phyloP scores from a whole-genome alignment of 441 rosid species.

The Eruca vesicaria region DNA sequence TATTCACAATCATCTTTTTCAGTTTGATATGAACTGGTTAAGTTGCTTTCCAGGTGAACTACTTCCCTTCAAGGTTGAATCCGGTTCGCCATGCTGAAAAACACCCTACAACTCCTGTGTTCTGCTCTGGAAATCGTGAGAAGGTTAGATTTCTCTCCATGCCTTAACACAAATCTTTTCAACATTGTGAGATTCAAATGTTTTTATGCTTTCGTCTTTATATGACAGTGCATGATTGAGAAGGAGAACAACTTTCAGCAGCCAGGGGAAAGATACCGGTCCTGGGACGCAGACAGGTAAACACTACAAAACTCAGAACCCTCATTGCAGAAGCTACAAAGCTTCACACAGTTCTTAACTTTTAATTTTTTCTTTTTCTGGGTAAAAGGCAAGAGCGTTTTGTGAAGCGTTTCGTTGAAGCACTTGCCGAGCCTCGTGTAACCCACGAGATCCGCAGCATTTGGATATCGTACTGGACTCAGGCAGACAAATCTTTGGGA shows the following conservation, averaged over 20 bases:
- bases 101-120: slow-evolving; percentile 50
- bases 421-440: slow-evolving; percentile 71
- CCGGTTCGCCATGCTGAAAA: slow-evolving; percentile 72
- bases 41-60: slow-evolving; percentile 59
- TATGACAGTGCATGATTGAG: slow-evolving; percentile 55
- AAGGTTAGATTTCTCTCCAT: slow-evolving; percentile 45
- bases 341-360: neutral
- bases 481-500: slow-evolving; percentile 74
- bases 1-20: neutral
- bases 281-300: slow-evolving; percentile 82
- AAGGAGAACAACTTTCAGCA: slow-evolving; percentile 96
- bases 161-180: neutral
- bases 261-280: slow-evolving; percentile 82
- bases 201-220: neutral
- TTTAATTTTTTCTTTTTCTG: neutral
- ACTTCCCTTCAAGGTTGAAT: slow-evolving; percentile 89
- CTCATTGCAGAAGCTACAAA: neutral
- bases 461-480: slow-evolving; percentile 87
- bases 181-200: neutral
- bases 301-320: neutral
- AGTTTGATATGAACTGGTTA: neutral
- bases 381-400: slow-evolving; percentile 77
- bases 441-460: slow-evolving; percentile 81
- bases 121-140: slow-evolving; percentile 71
- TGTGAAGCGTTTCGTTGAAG: slow-evolving; percentile 69